Base-by-base conservation (phyloP, 2,329 filamentous ascomycete species). In the Gyromitra esculenta region DNA sequence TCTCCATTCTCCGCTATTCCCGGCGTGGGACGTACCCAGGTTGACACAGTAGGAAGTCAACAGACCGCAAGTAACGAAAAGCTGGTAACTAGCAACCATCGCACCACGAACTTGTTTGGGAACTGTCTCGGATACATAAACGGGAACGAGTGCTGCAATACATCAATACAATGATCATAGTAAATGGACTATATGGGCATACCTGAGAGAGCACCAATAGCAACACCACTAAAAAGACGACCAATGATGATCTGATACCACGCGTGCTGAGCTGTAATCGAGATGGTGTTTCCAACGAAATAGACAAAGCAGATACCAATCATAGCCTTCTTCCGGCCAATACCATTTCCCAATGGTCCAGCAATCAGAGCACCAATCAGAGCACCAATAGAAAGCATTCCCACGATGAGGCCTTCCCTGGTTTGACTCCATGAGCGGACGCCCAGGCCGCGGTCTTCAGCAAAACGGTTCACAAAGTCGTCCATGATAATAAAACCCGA, bases 1-100 rank as follows among this genome's bases (percentile, higher is more conserved):
- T 77, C 90, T 86, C 90, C 90, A 92, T 11, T 88, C 86, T 1
- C 86, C 85, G 25, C 86, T 86, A 78, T 83, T 84, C 0, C 64
- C 18, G 64, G 84, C 84, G 1, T 82, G 83, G 6, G 77, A 79
- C 11, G 72, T 78, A 41, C 77, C 76, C 43, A 84, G 88, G 82
- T 89, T 89, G 80, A 88, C 85, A 82, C 88, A 86, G 80, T 88
- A 87, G 48, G 86, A 85, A 31, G 84, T 84, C 85, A 86, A 89
- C 82, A 92, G 91, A 62, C 90, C 90, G 37, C 91, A 84, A 0
- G 90, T 92, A 81, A 92, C 90, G 82, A 91, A 88, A 1, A 92
- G 86, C 84, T 92, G 90, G 82, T 91, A 92, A 66, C 86, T 88
- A 0, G 87, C 86, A 37, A 92, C 87, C 50, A 91, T 85, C 5